Conservation (phyloP, 2,329 filamentous ascomycete species). For the Huntiella omanensis region DNA sequence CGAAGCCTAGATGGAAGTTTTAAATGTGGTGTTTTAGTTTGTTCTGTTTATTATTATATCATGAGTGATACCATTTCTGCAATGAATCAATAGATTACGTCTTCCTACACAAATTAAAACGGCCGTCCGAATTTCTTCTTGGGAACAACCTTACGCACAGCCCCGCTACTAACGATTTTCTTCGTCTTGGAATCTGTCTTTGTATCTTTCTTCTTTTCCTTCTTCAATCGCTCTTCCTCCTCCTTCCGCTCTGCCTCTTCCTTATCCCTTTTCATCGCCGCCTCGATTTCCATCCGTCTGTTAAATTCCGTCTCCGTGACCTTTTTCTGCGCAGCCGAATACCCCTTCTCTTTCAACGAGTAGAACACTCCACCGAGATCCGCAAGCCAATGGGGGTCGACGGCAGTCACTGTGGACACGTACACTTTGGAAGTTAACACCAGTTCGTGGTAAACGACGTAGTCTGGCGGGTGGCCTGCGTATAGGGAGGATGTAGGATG, state of each 20-base stretch:
- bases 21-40: slow-evolving; percentile 12
- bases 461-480: slow-evolving; percentile 87
- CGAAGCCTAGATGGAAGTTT: slow-evolving; percentile 32
- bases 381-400: slow-evolving; percentile 93
- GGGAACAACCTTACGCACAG: slow-evolving; percentile 31
- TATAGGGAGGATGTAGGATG: slow-evolving; percentile 90
- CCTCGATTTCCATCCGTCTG: slow-evolving; percentile 77
- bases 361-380: slow-evolving; percentile 96
- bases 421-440: slow-evolving; percentile 95
- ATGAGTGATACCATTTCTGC: slow-evolving; percentile 1
- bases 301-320: slow-evolving; percentile 88
- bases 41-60: slow-evolving; percentile 2
- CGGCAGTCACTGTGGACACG: slow-evolving; percentile 89
- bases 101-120: slow-evolving; percentile 6
- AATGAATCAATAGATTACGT: slow-evolving; percentile 2
- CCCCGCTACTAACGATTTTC: slow-evolving; percentile 42
- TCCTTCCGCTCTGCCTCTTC: slow-evolving; percentile 41
- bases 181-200: slow-evolving; percentile 21
- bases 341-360: slow-evolving; percentile 92
- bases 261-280: slow-evolving; percentile 78
- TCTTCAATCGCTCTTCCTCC: slow-evolving; percentile 30
- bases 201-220: slow-evolving; percentile 23
- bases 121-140: slow-evolving; percentile 12
- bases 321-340: slow-evolving; percentile 67
- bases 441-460: slow-evolving; percentile 94